Conservation (phyloP, 805 yeast species). For the Ogataea zsoltii region DNA sequence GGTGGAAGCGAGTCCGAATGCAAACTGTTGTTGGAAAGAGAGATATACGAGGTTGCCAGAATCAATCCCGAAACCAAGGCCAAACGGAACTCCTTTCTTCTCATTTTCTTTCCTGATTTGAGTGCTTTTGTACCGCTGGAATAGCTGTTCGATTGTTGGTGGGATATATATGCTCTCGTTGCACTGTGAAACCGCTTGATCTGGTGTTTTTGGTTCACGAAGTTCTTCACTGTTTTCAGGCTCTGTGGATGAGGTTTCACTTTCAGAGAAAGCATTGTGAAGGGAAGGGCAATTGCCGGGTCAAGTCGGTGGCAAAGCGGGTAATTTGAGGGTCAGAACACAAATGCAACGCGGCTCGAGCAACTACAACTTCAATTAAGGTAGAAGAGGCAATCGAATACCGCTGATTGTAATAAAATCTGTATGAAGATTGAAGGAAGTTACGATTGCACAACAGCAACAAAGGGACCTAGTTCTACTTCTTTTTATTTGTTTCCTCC, state of each 20-base stretch:
- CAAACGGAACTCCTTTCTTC: conserved; percentile 31
- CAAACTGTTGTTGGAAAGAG: conserved; percentile 30
- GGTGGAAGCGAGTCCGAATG: conserved; percentile 32
- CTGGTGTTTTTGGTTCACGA: conserved; percentile 15
- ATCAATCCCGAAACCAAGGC: conserved; percentile 36
- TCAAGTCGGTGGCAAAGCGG: background rate
- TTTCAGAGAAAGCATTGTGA: conserved; percentile 20
- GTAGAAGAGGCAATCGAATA: no score
- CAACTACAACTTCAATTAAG: no score
- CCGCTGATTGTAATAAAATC: no score
- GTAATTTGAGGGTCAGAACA: background rate
- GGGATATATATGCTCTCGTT: conserved; percentile 6
- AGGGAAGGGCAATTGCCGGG: background rate
- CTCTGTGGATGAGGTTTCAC: conserved; percentile 16
- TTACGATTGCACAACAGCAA: background rate
- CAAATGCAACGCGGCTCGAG: background rate
- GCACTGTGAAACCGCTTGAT: conserved; percentile 17
- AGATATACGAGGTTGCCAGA: conserved; percentile 35
- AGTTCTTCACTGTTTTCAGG: conserved; percentile 9
- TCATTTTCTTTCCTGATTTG: conserved; percentile 25
- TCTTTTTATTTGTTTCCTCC: background rate
- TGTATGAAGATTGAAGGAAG: no score
- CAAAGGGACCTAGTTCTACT: no score
- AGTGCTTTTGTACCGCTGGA: conserved; percentile 7
- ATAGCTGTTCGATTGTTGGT: conserved; percentile 7